A percentile compares a stretch with the other conserved stretches of the same genome.
These are phyloP conservation scores for Dryas alaskensis DNA, from an alignment of 306 rosid genomes.

Conservation along the genomic window DNA sequence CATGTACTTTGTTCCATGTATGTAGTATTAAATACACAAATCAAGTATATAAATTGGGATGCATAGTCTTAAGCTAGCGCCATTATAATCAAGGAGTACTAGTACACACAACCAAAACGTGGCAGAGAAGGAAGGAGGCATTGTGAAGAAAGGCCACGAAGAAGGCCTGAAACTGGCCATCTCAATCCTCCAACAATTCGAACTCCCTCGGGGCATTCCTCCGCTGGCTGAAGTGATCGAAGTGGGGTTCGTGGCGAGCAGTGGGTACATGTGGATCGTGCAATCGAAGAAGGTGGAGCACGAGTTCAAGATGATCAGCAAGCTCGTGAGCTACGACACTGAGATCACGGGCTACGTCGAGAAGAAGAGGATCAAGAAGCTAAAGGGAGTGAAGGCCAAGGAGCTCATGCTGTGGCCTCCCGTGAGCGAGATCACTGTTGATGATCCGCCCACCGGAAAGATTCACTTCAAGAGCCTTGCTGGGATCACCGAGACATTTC, in stretches of 20 bases:
- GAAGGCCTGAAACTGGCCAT: conserved; percentile 52
- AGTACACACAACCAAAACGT: conserved; percentile 3
- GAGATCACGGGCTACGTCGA: conserved; percentile 50
- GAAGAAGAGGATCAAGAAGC: conserved; percentile 64
- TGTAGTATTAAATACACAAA: not conserved
- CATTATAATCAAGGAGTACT: not conserved
- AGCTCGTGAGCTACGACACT: conserved; percentile 66
- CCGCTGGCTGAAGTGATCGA: conserved; percentile 58
- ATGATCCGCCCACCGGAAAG: conserved; percentile 48
- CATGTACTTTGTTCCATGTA: not conserved
- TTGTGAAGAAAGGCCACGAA: conserved; percentile 62
- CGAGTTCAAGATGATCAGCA: conserved; percentile 56
- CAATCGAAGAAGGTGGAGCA: conserved; percentile 80
- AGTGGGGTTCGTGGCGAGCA: conserved; percentile 58
- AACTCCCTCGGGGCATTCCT: conserved; percentile 66
- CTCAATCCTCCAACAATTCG: conserved; percentile 54
- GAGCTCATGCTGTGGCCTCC: conserved; percentile 91
- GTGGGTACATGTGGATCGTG: conserved; percentile 71
- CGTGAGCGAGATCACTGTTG: conserved; percentile 57
- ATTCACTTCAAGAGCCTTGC: conserved; percentile 51
- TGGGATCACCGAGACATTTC: conserved; percentile 79
- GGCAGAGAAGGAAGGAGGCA: conserved; percentile 73
- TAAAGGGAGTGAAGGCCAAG: conserved; percentile 78
- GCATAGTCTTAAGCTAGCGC: not conserved
- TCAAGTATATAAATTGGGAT: not conserved